A percentile compares a stretch with the other conserved stretches of the same genome.
Conservation (phyloP, 2,329 filamentous ascomycete species). For the Colletotrichum truncatum region DNA sequence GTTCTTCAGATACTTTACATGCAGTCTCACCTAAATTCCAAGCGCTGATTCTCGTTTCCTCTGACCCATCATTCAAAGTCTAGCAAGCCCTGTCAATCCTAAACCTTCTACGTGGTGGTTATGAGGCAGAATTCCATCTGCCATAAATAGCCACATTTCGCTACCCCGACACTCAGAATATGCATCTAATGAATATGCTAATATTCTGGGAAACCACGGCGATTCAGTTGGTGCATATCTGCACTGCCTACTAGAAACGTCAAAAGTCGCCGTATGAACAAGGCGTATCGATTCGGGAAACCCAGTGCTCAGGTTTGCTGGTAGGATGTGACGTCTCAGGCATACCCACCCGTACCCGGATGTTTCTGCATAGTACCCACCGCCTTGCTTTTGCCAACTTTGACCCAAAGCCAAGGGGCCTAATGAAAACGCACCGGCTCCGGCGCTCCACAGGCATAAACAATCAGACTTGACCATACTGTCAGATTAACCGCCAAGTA, state of each 20-base stretch:
- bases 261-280: neutral
- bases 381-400: neutral
- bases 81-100: neutral
- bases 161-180: neutral
- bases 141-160: neutral
- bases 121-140: neutral
- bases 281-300: neutral
- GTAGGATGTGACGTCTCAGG: neutral
- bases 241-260: neutral
- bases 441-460: too few relatives aligned
- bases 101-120: neutral
- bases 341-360: neutral
- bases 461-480: too few relatives aligned
- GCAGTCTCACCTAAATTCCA: neutral
- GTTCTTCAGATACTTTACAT: neutral
- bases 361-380: neutral
- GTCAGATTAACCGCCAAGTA: too few relatives aligned
- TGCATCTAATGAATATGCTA: neutral
- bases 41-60: neutral
- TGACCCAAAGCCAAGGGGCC: neutral
- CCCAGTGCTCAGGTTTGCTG: neutral
- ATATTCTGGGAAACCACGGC: neutral
- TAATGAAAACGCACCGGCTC: neutral
- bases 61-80: neutral
- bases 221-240: neutral